A percentile compares a stretch with the other conserved stretches of the same genome.
These are phyloP conservation scores for Buddleja alternifolia DNA, from an alignment of 257 asterid species.

Conservation along the genomic window DNA sequence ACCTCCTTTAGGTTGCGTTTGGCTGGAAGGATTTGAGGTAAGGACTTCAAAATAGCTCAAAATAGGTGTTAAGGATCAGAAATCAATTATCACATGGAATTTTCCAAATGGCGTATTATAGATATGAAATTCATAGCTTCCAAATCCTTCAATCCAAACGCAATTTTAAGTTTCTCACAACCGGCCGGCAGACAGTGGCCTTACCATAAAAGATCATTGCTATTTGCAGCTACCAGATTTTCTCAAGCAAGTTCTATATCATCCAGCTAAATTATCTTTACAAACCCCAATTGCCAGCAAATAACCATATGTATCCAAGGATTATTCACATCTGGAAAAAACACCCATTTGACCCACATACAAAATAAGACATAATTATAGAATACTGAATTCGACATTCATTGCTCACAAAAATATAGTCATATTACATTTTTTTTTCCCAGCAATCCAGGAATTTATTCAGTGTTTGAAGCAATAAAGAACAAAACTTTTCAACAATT, in stretches of 20 bases:
- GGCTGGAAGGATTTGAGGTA: no score
- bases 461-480: slow-evolving; percentile 15
- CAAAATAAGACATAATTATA: slow-evolving; percentile 12
- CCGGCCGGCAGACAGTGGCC: slow-evolving; percentile 4
- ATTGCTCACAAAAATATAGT: slow-evolving; percentile 2
- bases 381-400: slow-evolving; percentile 8
- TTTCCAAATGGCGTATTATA: no score
- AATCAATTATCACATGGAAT: no score
- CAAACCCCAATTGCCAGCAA: background rate
- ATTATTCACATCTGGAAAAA: background rate
- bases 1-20: background rate
- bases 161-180: background rate
- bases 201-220: background rate
- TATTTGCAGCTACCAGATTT: slow-evolving; percentile 1
- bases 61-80: no score
- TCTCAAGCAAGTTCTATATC: background rate
- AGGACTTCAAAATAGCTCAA: no score
- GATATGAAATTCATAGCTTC: no score
- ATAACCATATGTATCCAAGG: background rate
- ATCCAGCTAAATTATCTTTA: slow-evolving; percentile 12
- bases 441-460: background rate
- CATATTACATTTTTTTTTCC: background rate
- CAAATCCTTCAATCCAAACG: no score
- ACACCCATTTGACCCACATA: background rate
- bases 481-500: slow-evolving; percentile 7